Evolutionary conservation across 2,329 filamentous ascomycete species (phyloP), one percentile per base, ranked within the genome.

Genomic region (Penicillium sp.): DNA sequence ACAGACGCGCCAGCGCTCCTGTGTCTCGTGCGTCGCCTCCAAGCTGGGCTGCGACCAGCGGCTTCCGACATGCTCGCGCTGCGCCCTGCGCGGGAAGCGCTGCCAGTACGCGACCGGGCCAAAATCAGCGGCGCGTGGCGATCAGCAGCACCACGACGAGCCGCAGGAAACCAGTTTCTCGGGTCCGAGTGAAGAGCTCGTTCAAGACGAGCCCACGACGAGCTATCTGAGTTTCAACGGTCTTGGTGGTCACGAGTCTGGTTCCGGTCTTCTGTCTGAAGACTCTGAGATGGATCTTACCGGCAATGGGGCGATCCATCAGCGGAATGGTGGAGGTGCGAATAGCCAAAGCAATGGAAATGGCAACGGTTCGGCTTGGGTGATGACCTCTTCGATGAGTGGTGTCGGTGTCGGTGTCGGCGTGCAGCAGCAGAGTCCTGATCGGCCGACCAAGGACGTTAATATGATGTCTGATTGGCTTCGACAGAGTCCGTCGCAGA

Each of bases 31-130:
- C 30, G 53, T 56, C 2, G 53, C 53, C 23, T 47, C 41, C 41
- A 56, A 56, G 29, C 53, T 56, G 3, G 53, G 53, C 29, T 56
- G 53, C 26, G 53, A 56, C 53, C 53, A 56, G 29, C 44, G 44
- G 23, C 53, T 47, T 5, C 53, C 53, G 11, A 31, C 44, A 15
- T 56, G 53, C 15, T 56, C 53, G 41, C 53, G 53, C 53, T 56
- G 53, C 26, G 44, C 35, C 3, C 17, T 47, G 9, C 53, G 53
- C 3, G 44, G 53, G 3, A 48, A 47, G 26, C 41, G 44, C 21
- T 56, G 53, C 53, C 41, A 48, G 44, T 56, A 56, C 23, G 41
- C 19, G 23, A 31, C 52, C n/a, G 52, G 30, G 23, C 13, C 19
- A 1, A 56, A 44, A 41, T 31, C 17, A 7, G 15, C 13, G 15